Evolutionary conservation across 306 rosid genomes (phyloP), one percentile per base, ranked within the genome.

Genomic region (Rosa multiflora): DNA sequence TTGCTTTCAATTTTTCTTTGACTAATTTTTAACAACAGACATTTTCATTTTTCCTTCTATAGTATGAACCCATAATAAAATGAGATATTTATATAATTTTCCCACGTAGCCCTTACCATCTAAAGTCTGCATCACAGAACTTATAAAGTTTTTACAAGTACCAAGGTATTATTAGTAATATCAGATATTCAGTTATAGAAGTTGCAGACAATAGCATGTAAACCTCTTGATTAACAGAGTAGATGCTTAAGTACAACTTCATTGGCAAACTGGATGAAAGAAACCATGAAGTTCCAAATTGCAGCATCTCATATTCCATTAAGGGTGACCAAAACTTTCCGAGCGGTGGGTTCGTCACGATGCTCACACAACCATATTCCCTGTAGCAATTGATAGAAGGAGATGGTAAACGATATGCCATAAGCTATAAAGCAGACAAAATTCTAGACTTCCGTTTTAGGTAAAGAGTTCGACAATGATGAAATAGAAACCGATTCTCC

Each of bases 361-460:
- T 92, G 96, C 90, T 92, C 97, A 73, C 97, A 92, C 15, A 90
- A 88, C 98, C 97, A 92, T 87, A 94, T 94, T 59, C 98, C 97
- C 94, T 94, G 85, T 59, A 83, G 76, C 70, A 88, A 32, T 13
- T 32, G 67, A 40, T n/a, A 73, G 6, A 55, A 46, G 71, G 47
- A 20, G 40, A 43, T 8, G 52, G 9, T 26, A 70, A 7, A 29
- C 40, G 3, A 17, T 14, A 43, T 44, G 72, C 59, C 63, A 48
- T 29, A 61, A 32, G 44, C 23, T 40, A 74, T 75, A 55, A 71
- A 73, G 44, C 56, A 47, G 23, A 12, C 6, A 21, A 20, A 10
- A 46, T 76, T 23, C 1, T 1, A 20, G 53, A 29, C 61, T 0
- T 5, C 7, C 49, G 49, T 6, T 76, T 67, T 37, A 53, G 1